These are phyloP conservation scores for Batrachochytrium dendrobatidis DNA, from an alignment of 371 early-diverging fungal species.

Conservation along the genomic window DNA sequence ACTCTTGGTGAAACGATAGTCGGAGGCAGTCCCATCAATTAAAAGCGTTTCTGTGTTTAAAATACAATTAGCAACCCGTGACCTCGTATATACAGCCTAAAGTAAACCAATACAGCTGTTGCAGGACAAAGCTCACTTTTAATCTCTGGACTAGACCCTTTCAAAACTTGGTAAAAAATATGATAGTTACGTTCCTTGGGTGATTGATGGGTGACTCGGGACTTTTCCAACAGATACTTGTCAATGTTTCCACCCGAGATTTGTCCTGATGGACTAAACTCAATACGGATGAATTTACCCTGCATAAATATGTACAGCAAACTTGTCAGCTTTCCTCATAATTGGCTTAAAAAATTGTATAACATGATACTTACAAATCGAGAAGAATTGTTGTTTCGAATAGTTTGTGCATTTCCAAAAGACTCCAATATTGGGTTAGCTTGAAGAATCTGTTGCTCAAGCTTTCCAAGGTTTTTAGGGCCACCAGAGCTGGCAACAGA, in stretches of 20 bases:
- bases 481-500: slow-evolving; percentile 58
- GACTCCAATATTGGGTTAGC: slow-evolving; percentile 99
- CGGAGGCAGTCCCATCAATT: slow-evolving; percentile 59
- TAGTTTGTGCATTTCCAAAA: slow-evolving; percentile 99
- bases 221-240: slow-evolving; percentile 97
- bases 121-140: slow-evolving; percentile 16
- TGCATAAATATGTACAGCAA: slow-evolving; percentile 30
- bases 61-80: neutral
- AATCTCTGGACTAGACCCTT: slow-evolving; percentile 61
- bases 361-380: slow-evolving; percentile 87
- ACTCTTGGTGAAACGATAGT: slow-evolving; percentile 76
- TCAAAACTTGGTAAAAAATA: slow-evolving; percentile 96
- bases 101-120: neutral
- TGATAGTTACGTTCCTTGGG: slow-evolving; percentile 95
- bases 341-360: neutral
- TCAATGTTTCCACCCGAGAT: slow-evolving; percentile 97
- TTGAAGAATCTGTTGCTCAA: slow-evolving; percentile 92
- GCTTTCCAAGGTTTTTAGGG: slow-evolving; percentile 31
- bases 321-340: slow-evolving; percentile 8
- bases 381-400: slow-evolving; percentile 98
- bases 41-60: slow-evolving; percentile 49
- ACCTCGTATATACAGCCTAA: neutral
- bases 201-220: slow-evolving; percentile 91
- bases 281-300: slow-evolving; percentile 99
- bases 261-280: slow-evolving; percentile 80